Base-by-base conservation (phyloP, 345 rosid species). In the Hypericum androsaemum region DNA sequence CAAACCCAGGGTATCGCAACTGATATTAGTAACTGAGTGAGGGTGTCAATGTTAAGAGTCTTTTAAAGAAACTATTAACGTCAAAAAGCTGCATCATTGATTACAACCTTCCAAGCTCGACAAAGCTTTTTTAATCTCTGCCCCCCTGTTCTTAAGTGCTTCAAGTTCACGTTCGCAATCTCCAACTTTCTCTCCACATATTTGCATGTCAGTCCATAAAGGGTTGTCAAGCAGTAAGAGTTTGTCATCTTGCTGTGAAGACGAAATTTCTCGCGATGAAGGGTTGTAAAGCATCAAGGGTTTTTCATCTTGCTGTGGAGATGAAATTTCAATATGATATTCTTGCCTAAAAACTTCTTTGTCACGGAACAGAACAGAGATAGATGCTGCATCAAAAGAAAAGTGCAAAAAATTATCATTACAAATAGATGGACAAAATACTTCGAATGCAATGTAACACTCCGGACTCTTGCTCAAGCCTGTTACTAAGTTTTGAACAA, bases 71-170 rank as follows among this genome's bases (percentile, higher is more conserved):
- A 17, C 0, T 12, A 8, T 22, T 40, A 5, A 15, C 49, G n/a
- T 8, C 17, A 45, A n/a, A 9, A 5, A 45, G 6, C 13, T 45
- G 13, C 5, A 46, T 7, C 22, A 46, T 9, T 13, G 17, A 7
- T 43, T 5, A 17, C 52, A 63, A 86, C 95, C 95, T 74, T 79
- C 63, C 62, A 74, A 62, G 6, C 7, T 15, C 38, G 43, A 50
- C 37, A 77, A 36, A 8, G 37, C 53, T 54, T 47, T 60, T 64
- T 65, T 71, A 16, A 67, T 48, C 39, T 61, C 60, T 37, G 40
- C 55, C 60, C 67, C 72, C 52, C 8, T 2, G 41, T 39, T 43
- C 50, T 57, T 43, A 37, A 75, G 67, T 22, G 1, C 2, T 56
- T 65, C 38, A 40, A 77, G 63, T 32, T 0, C 6, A 14, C 35